Percentiles rank a stretch among this genome's conserved stretches.
These are phyloP conservation scores for Purpureocillium lavendulum DNA, from an alignment of 2,329 filamentous ascomycete genomes.

Conservation along the genomic window DNA sequence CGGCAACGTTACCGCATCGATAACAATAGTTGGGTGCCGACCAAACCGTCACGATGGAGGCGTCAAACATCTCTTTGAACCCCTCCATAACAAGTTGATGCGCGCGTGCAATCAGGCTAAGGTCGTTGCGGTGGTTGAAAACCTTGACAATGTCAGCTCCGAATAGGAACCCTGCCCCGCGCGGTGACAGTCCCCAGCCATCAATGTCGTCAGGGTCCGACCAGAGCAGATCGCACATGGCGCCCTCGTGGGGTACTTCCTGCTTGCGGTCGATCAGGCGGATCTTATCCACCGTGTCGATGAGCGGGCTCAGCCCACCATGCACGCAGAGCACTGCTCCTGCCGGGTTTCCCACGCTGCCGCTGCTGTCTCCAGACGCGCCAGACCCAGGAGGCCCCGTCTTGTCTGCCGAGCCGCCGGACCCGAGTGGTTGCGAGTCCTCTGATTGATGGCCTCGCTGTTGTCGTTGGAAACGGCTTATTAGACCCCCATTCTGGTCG, in stretches of 20 bases:
- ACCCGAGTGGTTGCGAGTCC: constrained; percentile 6
- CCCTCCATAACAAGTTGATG: constrained; percentile 99
- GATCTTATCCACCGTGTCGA: constrained; percentile 94
- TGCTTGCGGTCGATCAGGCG: constrained; percentile 91
- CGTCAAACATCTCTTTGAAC: constrained; percentile 98
- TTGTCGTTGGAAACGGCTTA: constrained; percentile 60
- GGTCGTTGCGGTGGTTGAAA: constrained; percentile 91
- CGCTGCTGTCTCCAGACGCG: constrained; percentile 61
- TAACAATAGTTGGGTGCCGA: constrained; percentile 96
- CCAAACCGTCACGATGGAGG: constrained; percentile 97
- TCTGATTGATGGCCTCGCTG: constrained; percentile 12
- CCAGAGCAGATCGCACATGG: constrained; percentile 98
- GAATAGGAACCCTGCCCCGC: constrained; percentile 92
- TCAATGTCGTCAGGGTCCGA: constrained; percentile 97
- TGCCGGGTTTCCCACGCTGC: constrained; percentile 57
- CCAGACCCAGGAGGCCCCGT: constrained; percentile 73
- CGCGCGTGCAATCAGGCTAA: constrained; percentile 84
- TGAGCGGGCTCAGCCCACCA: constrained; percentile 81
- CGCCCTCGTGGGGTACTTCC: constrained; percentile 95
- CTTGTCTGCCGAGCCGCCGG: constrained; percentile 13
- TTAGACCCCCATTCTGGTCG: constrained; percentile 72
- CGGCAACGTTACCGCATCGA: constrained; percentile 89
- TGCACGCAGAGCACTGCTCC: constrained; percentile 93
- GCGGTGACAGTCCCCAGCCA: constrained; percentile 89
- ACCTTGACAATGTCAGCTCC: constrained; percentile 91